Conservation (phyloP, 2,329 filamentous ascomycete species). For the Nothopassalora personata region DNA sequence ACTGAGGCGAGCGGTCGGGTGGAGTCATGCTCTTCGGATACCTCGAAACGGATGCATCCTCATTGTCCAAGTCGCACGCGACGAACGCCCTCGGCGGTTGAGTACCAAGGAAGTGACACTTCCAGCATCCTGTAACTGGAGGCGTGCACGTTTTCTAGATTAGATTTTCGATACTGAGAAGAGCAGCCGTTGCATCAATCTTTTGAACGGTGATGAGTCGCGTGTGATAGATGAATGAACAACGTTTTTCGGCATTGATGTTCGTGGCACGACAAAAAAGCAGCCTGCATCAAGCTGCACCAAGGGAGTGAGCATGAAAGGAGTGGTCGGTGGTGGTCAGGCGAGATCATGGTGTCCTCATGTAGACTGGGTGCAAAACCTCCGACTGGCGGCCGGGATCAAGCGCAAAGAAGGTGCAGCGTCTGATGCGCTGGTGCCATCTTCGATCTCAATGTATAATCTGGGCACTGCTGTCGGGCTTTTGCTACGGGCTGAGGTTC, state of each 20-base stretch:
- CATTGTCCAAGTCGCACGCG: slow-evolving; percentile 1
- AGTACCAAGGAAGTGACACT: not conserved
- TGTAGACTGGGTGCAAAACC: not conserved
- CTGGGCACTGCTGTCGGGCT: not conserved
- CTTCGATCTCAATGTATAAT: not conserved
- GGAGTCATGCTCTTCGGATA: not conserved
- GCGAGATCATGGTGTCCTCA: not conserved
- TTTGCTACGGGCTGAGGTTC: not conserved
- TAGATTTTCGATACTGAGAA: not conserved
- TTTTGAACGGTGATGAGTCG: not conserved
- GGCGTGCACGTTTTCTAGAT: slow-evolving; percentile 3
- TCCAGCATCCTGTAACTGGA: not conserved
- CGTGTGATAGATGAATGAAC: not conserved
- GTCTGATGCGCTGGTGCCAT: too few relatives aligned
- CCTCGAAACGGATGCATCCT: not conserved
- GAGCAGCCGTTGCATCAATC: not conserved
- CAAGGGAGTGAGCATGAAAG: too few relatives aligned
- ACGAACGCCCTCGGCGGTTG: not conserved
- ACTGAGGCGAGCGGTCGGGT: not conserved
- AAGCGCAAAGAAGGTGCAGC: too few relatives aligned
- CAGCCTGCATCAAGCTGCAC: not conserved
- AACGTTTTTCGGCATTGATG: not conserved
- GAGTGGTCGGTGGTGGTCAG: too few relatives aligned
- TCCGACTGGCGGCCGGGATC: not conserved
- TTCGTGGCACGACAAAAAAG: not conserved